Base-by-base conservation (phyloP, 2,329 filamentous ascomycete species). In the Colletotrichum zoysiae region DNA sequence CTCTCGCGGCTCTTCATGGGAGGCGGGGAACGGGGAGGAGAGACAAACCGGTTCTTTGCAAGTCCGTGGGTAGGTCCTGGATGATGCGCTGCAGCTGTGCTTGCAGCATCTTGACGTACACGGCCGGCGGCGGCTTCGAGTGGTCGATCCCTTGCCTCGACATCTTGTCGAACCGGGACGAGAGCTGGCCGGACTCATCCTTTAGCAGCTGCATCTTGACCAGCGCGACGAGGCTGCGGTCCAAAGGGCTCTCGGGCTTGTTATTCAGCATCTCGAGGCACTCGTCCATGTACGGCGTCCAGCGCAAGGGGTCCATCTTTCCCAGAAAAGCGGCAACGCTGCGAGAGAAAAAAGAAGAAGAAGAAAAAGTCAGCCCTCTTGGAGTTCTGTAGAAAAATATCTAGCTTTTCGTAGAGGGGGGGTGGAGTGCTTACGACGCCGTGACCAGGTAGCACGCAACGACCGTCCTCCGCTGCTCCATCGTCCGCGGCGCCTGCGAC, bases 281-380 rank as follows among this genome's bases (percentile, higher is more conserved):
- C 50, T 89, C 87, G n/a, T 89, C 87, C 79, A 90, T 83, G 56
- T 88, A 84, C 1, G 84, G 74, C 1, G 84, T 88, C 88, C 88
- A 90, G 4, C 80, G 81, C 67, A 90, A 78, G 6, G 82, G 75
- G 58, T 87, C 84, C 59, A 83, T 78, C 35, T 81, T 81, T 42
- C 80, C 80, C 18, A 85, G 51, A 50, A 73, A 75, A 26, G 35
- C 51, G 18, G 44, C 20, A 44, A 65, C 18, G 14, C 46, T 57
- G 30, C 5, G n/a, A 38, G 33, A 5, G 14, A 30, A 30, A 30
- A 30, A 30, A 30, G 26, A 30, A 30, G 30, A 30, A 30, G 30
- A 30, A 30, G n/a, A 33, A 6, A 40, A 30, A 1, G 68, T 70
- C 18, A 70, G 48, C 2, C n/a, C 30, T 30, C 30, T n/a, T 14